phyloP scores from a whole-genome alignment of 257 asterid genomes.

The Solanum ossicruentum region DNA sequence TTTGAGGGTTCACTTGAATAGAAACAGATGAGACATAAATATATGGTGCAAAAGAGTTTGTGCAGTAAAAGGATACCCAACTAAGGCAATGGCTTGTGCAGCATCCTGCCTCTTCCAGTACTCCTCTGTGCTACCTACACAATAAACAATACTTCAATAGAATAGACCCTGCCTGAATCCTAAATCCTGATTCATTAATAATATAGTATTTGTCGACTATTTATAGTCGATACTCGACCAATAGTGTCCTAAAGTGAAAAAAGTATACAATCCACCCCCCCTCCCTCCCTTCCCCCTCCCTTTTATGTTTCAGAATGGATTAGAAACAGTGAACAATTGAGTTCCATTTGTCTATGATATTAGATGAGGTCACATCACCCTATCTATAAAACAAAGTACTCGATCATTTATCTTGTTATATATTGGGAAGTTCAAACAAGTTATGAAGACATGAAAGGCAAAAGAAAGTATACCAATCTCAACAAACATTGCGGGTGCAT shows the following conservation, averaged over 20 bases:
- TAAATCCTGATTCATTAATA: not conserved
- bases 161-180: not conserved
- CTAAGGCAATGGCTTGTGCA: conserved; percentile 31
- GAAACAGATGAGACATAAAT: not conserved
- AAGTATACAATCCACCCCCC: not conserved
- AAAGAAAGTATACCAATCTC: conserved; percentile 19
- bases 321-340: not conserved
- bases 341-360: not conserved
- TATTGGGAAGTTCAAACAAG: not conserved
- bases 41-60: not conserved
- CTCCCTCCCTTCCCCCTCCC: too few species aligned
- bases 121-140: conserved; percentile 30
- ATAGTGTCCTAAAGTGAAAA: not conserved
- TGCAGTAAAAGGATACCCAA: conserved; percentile 11
- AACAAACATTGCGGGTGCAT: conserved; percentile 26
- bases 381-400: not conserved
- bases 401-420: not conserved
- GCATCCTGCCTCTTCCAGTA: conserved; percentile 36
- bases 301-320: not conserved
- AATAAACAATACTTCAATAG: not conserved
- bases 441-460: not conserved
- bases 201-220: not conserved
- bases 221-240: not conserved
- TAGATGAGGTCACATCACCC: not conserved
- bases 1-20: not conserved